Conservation (phyloP, 2,329 filamentous ascomycete genomes). For the Curvularia sp. region DNA sequence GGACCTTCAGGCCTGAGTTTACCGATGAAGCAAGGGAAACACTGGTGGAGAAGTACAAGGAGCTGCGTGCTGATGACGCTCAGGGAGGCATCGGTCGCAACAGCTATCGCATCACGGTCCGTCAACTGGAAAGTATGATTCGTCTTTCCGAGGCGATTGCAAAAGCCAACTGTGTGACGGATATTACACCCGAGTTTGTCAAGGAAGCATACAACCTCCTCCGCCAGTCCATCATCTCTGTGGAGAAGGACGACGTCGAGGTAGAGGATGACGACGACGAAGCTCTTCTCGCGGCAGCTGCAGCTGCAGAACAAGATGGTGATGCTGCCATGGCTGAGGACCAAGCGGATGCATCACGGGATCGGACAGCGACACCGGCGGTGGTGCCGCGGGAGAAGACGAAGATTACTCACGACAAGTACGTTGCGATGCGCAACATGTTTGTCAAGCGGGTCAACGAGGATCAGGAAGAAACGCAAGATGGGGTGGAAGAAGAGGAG, state of each 20-base stretch:
- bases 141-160: slow-evolving; percentile 96
- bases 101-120: slow-evolving; percentile 95
- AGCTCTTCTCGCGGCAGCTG: slow-evolving; percentile 61
- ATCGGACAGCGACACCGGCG: slow-evolving; percentile 49
- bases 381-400: slow-evolving; percentile 66
- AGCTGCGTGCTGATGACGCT: slow-evolving; percentile 89
- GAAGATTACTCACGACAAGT: slow-evolving; percentile 95
- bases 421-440: slow-evolving; percentile 86
- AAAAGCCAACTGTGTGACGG: slow-evolving; percentile 94
- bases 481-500: slow-evolving; percentile 84
- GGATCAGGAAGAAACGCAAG: slow-evolving; percentile 76
- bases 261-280: slow-evolving; percentile 83
- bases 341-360: slow-evolving; percentile 47
- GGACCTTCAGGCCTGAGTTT: slow-evolving; percentile 93
- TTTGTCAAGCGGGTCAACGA: slow-evolving; percentile 84
- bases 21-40: slow-evolving; percentile 83
- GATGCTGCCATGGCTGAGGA: slow-evolving; percentile 43
- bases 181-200: slow-evolving; percentile 84
- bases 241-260: slow-evolving; percentile 97
- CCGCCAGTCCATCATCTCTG: slow-evolving; percentile 92
- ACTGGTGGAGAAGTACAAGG: slow-evolving; percentile 93
- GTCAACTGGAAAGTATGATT: slow-evolving; percentile 95
- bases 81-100: slow-evolving; percentile 94
- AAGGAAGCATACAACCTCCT: slow-evolving; percentile 91
- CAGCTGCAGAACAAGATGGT: slow-evolving; percentile 56